Base-by-base conservation (phyloP, 2,329 filamentous ascomycete species). In the Myotisia sp. region DNA sequence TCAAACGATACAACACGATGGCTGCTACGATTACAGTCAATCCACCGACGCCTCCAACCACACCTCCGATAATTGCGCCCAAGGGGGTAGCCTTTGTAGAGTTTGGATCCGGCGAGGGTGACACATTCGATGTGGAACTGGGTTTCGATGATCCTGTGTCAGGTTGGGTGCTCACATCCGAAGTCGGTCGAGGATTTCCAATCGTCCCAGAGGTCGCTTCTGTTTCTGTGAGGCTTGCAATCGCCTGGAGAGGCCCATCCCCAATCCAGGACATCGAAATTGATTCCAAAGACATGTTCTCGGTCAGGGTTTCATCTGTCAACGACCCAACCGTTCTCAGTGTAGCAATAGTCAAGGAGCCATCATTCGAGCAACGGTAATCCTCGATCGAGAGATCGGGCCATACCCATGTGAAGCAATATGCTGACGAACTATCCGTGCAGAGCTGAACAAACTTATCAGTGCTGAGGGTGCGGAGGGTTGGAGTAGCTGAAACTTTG, bases 51-150 rank as follows among this genome's bases (percentile, higher is more conserved):
- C 35, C 45, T 7, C 45, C 45, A 6, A 46, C 42, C 5, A 45
- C 45, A 19, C 44, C 44, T 6, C 45, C 45, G 5, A 42, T 42
- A 17, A 47, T 47, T 17, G 45, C 38, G 5, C 41, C 44, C 1
- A 37, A 39, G 28, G 44, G 35, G 16, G 30, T 33, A 5, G 30
- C 21, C 8, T 13, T 16, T 29, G 10, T 14, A 8, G 26, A n/a
- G 26, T 16, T 14, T 3, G 26, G 10, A 8, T n/a, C 10, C 14
- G 26, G 26, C 8, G 26, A n/a, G 9, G 8, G 8, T 9, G 26
- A 10, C 13, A 13, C 26, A 8, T 8, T 8, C 14, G 10, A 8
- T n/a, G 10, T 29, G 8, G 26, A n/a, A 13, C 8, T 8, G 10
- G 8, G 8, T 29, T 8, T n/a, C 13, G 13, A 29, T 8, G 26